Percentiles rank a stretch among this genome's conserved stretches.
phyloP scores from a whole-genome alignment of 106 monocot genomes.

The Iris macrosiphon region DNA sequence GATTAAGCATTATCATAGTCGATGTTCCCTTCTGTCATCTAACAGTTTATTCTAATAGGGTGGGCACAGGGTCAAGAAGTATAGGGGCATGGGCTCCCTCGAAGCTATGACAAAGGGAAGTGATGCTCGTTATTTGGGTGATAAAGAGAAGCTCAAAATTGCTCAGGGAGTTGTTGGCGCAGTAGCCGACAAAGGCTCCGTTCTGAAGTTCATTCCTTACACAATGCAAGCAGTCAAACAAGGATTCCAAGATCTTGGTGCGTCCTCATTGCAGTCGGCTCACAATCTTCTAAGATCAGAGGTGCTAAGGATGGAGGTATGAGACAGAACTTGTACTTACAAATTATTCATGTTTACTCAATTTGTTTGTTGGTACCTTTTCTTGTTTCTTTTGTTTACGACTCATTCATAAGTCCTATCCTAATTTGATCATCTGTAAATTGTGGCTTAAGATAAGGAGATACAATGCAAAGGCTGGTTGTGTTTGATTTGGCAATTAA shows the following conservation, averaged over 20 bases:
- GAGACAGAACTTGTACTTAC: no score
- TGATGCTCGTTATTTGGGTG: constrained; percentile 80
- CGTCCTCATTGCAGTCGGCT: constrained; percentile 65
- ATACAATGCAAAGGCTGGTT: no score
- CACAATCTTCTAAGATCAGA: constrained; percentile 55
- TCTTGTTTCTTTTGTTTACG: no score
- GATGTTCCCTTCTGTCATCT: no score
- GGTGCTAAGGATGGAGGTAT: constrained; percentile 79
- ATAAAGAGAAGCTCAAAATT: constrained; percentile 73
- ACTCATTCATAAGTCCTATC: no score
- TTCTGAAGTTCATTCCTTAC: constrained; percentile 87
- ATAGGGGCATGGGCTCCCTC: constrained; percentile 97
- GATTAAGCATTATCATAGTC: no score
- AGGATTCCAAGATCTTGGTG: constrained; percentile 95
- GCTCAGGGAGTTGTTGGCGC: constrained; percentile 96
- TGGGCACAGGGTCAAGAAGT: constrained; percentile 65
- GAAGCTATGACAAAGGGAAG: constrained; percentile 95
- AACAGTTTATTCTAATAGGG: constrained; percentile 21
- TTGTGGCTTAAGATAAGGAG: no score
- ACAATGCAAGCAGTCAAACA: constrained; percentile 97
- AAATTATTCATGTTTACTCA: no score
- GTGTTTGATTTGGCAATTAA: no score
- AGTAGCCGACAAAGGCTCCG: constrained; percentile 83
- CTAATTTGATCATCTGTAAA: no score
- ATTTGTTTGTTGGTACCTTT: no score